These are phyloP conservation scores for Turnera subulata DNA, from an alignment of 345 rosid genomes.

Conservation along the genomic window DNA sequence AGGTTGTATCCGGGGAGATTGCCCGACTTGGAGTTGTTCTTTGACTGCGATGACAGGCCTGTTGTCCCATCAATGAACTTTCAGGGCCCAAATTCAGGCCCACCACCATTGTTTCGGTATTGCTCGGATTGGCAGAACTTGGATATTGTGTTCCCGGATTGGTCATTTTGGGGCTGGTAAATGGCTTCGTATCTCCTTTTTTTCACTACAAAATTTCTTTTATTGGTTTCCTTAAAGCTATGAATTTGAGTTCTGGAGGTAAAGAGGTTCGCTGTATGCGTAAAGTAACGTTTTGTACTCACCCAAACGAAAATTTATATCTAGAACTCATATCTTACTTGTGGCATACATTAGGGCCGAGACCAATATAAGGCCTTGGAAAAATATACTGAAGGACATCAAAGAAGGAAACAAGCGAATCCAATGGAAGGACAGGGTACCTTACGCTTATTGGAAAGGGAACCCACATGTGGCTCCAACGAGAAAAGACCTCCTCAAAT, in stretches of 20 bases:
- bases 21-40: slow-evolving; percentile 37
- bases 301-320: too few relatives aligned
- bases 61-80: too few relatives aligned
- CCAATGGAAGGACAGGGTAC: slow-evolving; percentile 53
- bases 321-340: too few relatives aligned
- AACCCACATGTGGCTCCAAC: slow-evolving; percentile 28
- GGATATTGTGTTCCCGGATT: neutral
- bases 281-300: too few relatives aligned
- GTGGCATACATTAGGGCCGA: too few relatives aligned
- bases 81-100: too few relatives aligned
- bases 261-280: too few relatives aligned
- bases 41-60: slow-evolving; percentile 20
- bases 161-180: too few relatives aligned
- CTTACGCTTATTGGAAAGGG: slow-evolving; percentile 58
- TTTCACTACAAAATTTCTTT: too few relatives aligned
- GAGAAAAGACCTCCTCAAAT: slow-evolving; percentile 37
- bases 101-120: slow-evolving; percentile 33
- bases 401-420: slow-evolving; percentile 38
- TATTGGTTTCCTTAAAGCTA: too few relatives aligned
- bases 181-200: too few relatives aligned
- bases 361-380: slow-evolving; percentile 49
- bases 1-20: slow-evolving; percentile 34
- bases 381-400: slow-evolving; percentile 24
- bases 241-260: too few relatives aligned
- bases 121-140: slow-evolving; percentile 16